A percentile compares a stretch with the other conserved stretches of the same genome.
Conservation (phyloP, 1,284 basidiomycete species). For the Earliella scabrosa region DNA sequence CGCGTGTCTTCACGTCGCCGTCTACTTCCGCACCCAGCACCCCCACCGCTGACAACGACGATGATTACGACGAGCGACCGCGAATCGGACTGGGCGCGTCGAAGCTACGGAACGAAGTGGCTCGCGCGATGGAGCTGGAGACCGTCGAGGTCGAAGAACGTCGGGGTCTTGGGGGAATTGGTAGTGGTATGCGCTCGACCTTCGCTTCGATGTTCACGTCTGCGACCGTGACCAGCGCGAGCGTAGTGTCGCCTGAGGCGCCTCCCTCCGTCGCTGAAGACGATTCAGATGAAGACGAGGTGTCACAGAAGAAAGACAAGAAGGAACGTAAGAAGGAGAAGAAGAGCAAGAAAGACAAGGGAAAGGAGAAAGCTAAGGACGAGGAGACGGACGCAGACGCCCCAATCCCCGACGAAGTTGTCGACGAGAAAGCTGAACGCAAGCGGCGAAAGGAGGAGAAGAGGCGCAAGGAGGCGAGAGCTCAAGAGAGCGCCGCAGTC, state of each 20-base stretch:
- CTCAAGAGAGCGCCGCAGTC: conserved; percentile 1
- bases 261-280: background rate
- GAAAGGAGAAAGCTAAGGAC: conserved; percentile 4
- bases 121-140: background rate
- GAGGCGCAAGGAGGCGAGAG: conserved; percentile 20
- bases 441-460: conserved; percentile 23
- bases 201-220: conserved; percentile 26
- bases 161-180: conserved; percentile 20
- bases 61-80: conserved; percentile 24
- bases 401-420: background rate
- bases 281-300: background rate
- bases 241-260: background rate
- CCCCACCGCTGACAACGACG: background rate
- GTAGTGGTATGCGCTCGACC: conserved; percentile 15
- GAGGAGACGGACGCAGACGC: background rate
- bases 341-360: conserved; percentile 12
- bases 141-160: conserved; percentile 10
- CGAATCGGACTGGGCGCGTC: conserved; percentile 24
- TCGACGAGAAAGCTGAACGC: conserved; percentile 18
- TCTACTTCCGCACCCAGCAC: conserved; percentile 3
- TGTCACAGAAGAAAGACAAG: conserved; percentile 6
- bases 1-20: conserved; percentile 8
- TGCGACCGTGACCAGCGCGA: conserved; percentile 12
- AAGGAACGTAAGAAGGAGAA: conserved; percentile 18
- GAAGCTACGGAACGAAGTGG: conserved; percentile 14